Base-by-base conservation (phyloP, 257 asterid species). In the Plantago major region DNA sequence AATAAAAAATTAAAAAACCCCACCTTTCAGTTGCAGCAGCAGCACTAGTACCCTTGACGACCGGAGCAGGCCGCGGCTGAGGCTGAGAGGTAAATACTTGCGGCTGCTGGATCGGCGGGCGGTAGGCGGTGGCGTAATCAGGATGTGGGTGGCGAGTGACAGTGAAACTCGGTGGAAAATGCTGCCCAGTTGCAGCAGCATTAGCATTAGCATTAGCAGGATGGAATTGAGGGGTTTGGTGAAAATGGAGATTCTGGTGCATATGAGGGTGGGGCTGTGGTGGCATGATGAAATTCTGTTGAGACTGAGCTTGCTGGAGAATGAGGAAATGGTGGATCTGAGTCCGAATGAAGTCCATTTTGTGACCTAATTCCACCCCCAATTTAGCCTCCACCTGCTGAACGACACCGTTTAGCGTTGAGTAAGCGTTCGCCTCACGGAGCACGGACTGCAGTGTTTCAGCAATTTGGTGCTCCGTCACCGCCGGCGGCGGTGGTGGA, bases 401-500 rank as follows among this genome's bases (percentile, higher is more conserved):
- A 74, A 88, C 87, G 83, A 88, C 73, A 76, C 69, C 87, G 86
- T 69, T 72, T 7, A 83, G 63, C 54, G 84, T 63, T 38, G 70
- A 58, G 70, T 78, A 71, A 3, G 81, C 6, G 64, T 56, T 64
- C 44, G 50, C 11, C 10, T 75, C 82, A 62, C 84, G 84, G 77
- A 85, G 78, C 62, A 85, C 72, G 13, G 80, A 78, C 54, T 51
- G 68, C 67, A 88, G 64, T 19, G 85, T 92, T 80, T 76, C 83
- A 62, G 80, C 92, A 15, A 85, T 78, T 56, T 85, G 79, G 46
- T 76, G 88, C 71, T 85, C 92, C 55, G 86, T 74, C 78, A 71
- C 84, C 78, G 12, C 76, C 79, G 65, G 37, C 9, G 55, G 14
- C 17, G 71, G 12, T 58, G 56, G 37, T 26, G 44, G 61, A 67